Evolutionary conservation across 768 basidiomycete genomes (phyloP).

Genomic region (Panaeolus papilionaceus): DNA sequence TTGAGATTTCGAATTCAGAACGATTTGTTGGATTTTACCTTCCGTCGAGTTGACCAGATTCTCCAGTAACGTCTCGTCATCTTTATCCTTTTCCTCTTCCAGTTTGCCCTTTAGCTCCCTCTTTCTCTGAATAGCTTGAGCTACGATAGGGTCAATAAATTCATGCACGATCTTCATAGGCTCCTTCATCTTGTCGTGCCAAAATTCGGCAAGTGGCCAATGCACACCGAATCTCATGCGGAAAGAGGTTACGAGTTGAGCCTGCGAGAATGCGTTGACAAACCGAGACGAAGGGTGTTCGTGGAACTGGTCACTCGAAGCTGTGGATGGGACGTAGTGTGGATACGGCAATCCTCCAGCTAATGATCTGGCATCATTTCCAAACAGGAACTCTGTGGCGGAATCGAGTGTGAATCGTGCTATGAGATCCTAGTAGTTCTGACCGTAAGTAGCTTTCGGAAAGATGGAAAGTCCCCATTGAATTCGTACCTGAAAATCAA

Average conservation of each 20-base stretch:
- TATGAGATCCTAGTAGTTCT: slow-evolving; percentile 38
- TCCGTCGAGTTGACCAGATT: slow-evolving; percentile 50
- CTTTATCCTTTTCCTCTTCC: slow-evolving; percentile 30
- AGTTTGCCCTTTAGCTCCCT: slow-evolving; percentile 26
- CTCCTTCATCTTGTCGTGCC: slow-evolving; percentile 45
- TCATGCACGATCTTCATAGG: slow-evolving; percentile 47
- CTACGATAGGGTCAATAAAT: slow-evolving; percentile 56
- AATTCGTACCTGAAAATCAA: slow-evolving; percentile 61
- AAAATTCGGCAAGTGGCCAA: slow-evolving; percentile 54
- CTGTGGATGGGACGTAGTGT: slow-evolving; percentile 23
- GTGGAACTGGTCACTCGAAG: background rate
- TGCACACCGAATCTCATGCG: slow-evolving; percentile 43
- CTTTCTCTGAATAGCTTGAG: slow-evolving; percentile 43
- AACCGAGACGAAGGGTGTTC: slow-evolving; percentile 34
- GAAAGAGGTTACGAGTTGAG: slow-evolving; percentile 37
- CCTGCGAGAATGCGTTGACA: slow-evolving; percentile 42
- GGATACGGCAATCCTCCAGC: slow-evolving; percentile 26
- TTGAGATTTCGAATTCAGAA: background rate
- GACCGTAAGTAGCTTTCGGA: background rate
- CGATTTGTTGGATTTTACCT: slow-evolving; percentile 40
- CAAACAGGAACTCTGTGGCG: slow-evolving; percentile 63
- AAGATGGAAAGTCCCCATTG: background rate
- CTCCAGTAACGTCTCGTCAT: slow-evolving; percentile 47
- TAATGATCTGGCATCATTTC: slow-evolving; percentile 46
- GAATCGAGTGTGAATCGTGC: slow-evolving; percentile 66